A percentile compares a stretch with the other conserved stretches of the same genome.
Conservation (phyloP, 805 yeast genomes). For the Ogataea populi-albae region DNA sequence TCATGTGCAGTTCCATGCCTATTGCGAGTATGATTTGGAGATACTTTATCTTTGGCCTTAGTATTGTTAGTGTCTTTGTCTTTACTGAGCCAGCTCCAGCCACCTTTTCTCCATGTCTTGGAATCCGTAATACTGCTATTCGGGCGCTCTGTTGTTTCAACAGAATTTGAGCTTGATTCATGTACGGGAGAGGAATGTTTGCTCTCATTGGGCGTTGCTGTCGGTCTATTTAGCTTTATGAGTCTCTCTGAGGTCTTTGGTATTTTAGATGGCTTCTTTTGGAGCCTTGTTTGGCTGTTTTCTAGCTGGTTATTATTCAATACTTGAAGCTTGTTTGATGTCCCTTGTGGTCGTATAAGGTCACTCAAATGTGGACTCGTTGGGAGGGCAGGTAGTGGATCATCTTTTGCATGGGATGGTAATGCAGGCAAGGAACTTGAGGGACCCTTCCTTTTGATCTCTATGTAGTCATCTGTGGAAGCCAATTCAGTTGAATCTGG, state of each 20-base stretch:
- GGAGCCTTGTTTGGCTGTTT: neutral
- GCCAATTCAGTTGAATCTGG: neutral
- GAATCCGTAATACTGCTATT: slow-evolving; percentile 21
- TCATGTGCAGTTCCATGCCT: slow-evolving; percentile 28
- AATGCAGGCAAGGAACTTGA: slow-evolving; percentile 16
- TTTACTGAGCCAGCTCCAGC: slow-evolving; percentile 20
- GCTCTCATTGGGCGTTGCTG: no score
- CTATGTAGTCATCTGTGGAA: slow-evolving; percentile 6
- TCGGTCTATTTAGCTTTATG: no score
- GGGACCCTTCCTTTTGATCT: slow-evolving; percentile 13
- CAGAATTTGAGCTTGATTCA: no score
- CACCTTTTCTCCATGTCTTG: slow-evolving; percentile 8
- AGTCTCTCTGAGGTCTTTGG: slow-evolving; percentile 11
- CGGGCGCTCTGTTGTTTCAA: no score
- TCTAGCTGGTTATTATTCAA: no score
- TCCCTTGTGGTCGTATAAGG: no score
- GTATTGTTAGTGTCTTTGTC: slow-evolving; percentile 8
- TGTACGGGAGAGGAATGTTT: no score
- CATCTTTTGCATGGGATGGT: slow-evolving; percentile 11
- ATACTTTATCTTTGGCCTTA: slow-evolving; percentile 13
- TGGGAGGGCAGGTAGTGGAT: slow-evolving; percentile 20
- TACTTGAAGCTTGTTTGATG: no score
- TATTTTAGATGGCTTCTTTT: slow-evolving; percentile 1
- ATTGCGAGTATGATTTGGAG: slow-evolving; percentile 27
- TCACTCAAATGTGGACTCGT: no score